Percentiles rank a stretch among this genome's conserved stretches.
phyloP scores from a whole-genome alignment of 768 basidiomycete genomes.

The Phaffia tasmanica region DNA sequence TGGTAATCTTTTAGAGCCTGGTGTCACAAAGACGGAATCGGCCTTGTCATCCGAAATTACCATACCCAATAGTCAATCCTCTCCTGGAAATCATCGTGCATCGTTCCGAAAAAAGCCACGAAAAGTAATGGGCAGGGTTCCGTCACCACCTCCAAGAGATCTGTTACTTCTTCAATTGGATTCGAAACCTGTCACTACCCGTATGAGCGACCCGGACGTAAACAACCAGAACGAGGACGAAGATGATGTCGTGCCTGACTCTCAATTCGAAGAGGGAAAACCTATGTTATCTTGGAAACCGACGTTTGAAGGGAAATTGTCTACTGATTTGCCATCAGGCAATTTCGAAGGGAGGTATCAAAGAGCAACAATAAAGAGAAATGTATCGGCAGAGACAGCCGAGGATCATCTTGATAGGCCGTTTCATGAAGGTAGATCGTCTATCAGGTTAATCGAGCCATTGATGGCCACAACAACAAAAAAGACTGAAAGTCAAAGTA shows the following conservation, averaged over 20 bases:
- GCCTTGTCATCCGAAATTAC: too few species aligned
- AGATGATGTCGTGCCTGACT: constrained; percentile 11
- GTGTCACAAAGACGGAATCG: too few species aligned
- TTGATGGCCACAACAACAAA: too few species aligned
- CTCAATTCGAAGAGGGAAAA: neutral
- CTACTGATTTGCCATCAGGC: neutral
- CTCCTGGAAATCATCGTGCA: too few species aligned
- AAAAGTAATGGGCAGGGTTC: too few species aligned
- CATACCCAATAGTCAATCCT: too few species aligned
- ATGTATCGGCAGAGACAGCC: neutral
- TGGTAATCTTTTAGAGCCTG: too few species aligned
- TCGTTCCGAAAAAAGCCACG: too few species aligned
- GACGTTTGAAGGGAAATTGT: neutral
- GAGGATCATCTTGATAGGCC: neutral
- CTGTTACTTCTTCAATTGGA: too few species aligned
- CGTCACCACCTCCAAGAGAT: neutral
- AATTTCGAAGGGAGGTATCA: neutral
- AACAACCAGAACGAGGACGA: constrained; percentile 1
- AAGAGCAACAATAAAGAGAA: neutral
- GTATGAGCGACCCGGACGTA: too few species aligned
- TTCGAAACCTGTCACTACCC: too few species aligned
- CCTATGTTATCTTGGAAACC: neutral
- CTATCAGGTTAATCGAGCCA: neutral
- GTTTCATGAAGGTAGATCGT: neutral
- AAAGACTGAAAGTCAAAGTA: too few species aligned